Conservation (phyloP, 129 eudicot species). For the Flaveria brownii region DNA sequence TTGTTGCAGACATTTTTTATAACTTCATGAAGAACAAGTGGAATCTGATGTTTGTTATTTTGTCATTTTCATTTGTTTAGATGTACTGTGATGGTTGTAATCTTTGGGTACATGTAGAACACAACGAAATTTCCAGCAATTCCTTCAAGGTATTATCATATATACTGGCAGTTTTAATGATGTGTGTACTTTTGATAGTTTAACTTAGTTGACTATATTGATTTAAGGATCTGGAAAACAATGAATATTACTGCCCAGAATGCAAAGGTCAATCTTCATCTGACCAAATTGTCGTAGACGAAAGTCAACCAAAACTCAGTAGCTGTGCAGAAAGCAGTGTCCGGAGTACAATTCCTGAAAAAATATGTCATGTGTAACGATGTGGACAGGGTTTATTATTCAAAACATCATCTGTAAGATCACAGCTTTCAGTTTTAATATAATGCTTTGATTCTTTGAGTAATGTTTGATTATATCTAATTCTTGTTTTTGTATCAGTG, state of each 20-base stretch:
- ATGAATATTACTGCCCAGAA: slow-evolving; percentile 74
- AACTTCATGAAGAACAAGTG: slow-evolving; percentile 6
- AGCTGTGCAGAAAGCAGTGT: slow-evolving; percentile 39
- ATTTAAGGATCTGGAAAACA: slow-evolving; percentile 53
- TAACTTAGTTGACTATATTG: slow-evolving; percentile 25
- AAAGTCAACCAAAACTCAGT: slow-evolving; percentile 32
- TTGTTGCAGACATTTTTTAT: slow-evolving; percentile 3
- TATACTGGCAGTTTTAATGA: slow-evolving; percentile 13
- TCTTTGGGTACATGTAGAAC: slow-evolving; percentile 88
- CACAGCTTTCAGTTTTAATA: background rate
- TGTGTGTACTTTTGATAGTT: background rate
- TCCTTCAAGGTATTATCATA: slow-evolving; percentile 56
- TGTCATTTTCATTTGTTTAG: slow-evolving; percentile 36
- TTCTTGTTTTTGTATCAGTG: slow-evolving; percentile 44
- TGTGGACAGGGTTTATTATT: slow-evolving; percentile 72
- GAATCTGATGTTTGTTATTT: slow-evolving; percentile 12
- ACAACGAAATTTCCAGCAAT: slow-evolving; percentile 54
- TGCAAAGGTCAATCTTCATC: slow-evolving; percentile 47
- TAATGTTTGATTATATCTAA: background rate
- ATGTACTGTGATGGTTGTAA: slow-evolving; percentile 90
- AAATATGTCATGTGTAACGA: slow-evolving; percentile 80
- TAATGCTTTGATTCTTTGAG: background rate
- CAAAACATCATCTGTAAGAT: slow-evolving; percentile 79
- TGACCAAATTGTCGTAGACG: slow-evolving; percentile 32
- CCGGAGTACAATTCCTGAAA: slow-evolving; percentile 53